Percentiles rank a stretch among this genome's conserved stretches.
Evolutionary conservation across 345 rosid genomes (phyloP).

Genomic region (Arabidopsis thaliana): DNA sequence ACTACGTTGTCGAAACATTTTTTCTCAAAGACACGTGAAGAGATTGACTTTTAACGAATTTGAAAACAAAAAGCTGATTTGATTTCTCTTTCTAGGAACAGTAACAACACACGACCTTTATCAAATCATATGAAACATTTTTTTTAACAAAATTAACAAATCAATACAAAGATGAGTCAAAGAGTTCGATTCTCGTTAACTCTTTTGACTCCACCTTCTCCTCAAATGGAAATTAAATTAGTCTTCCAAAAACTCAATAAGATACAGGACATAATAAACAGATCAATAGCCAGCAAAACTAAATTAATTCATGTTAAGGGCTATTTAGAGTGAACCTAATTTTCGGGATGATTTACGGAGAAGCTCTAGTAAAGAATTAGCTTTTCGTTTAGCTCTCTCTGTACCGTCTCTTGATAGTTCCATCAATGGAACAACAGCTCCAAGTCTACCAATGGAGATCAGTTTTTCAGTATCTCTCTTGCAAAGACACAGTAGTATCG

Average conservation of each 20-base stretch:
- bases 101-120: not conserved
- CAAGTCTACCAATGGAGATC: constrained; percentile 67
- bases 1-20: constrained; percentile 10
- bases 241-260: constrained; percentile 23
- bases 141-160: constrained; percentile 1
- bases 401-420: constrained; percentile 87
- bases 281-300: constrained; percentile 7
- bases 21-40: constrained; percentile 30
- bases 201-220: constrained; percentile 9
- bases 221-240: constrained; percentile 4
- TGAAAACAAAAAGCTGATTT: constrained; percentile 2
- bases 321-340: constrained; percentile 44
- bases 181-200: constrained; percentile 45
- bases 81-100: constrained; percentile 26
- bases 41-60: constrained; percentile 35
- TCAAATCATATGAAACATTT: constrained; percentile 1
- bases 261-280: not conserved
- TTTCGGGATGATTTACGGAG: constrained; percentile 53
- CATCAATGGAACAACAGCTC: constrained; percentile 77
- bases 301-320: constrained; percentile 9
- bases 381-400: constrained; percentile 88
- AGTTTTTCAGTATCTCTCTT: constrained; percentile 83
- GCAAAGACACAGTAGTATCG: constrained; percentile 83
- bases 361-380: constrained; percentile 75
- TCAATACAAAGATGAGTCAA: constrained; percentile 25